A percentile compares a stretch with the other conserved stretches of the same genome.
Conservation (phyloP, 148 eudicot species). For the Agrostemma githago region DNA sequence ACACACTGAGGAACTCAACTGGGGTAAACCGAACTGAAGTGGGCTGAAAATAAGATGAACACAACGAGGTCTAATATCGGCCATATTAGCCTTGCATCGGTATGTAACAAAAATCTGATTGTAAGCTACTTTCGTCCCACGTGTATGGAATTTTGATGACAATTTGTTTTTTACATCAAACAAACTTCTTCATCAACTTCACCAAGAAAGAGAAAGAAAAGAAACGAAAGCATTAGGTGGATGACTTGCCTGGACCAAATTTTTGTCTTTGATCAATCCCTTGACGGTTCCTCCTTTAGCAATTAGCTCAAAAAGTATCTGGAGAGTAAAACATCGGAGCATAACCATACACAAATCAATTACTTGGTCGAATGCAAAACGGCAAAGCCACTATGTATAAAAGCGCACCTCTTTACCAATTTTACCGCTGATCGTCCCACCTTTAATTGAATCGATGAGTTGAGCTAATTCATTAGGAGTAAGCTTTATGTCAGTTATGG, state of each 20-base stretch:
- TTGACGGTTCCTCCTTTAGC: slow-evolving; percentile 95
- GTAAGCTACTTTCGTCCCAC: not conserved
- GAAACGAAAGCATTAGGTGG: not conserved
- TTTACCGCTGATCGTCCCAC: slow-evolving; percentile 89
- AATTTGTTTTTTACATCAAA: not conserved
- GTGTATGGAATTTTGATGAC: not conserved
- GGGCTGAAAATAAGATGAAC: not conserved
- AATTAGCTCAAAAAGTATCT: slow-evolving; percentile 90
- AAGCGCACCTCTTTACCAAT: slow-evolving; percentile 83
- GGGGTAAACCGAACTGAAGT: not conserved
- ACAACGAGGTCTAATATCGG: not conserved
- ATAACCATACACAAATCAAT: not conserved
- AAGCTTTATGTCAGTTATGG: slow-evolving; percentile 71
- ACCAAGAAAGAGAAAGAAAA: not conserved
- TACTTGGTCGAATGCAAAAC: not conserved
- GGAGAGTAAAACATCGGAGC: slow-evolving; percentile 15
- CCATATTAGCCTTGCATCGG: not conserved
- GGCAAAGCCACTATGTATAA: not conserved
- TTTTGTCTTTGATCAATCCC: slow-evolving; percentile 81
- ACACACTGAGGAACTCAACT: not conserved
- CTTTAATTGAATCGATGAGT: slow-evolving; percentile 72
- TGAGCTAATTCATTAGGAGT: slow-evolving; percentile 74
- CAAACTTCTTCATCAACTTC: not conserved
- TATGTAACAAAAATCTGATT: not conserved
- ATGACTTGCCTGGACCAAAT: slow-evolving; percentile 78